Evolutionary conservation across 306 rosid genomes (phyloP), one percentile per base, ranked within the genome.

Genomic region (Benincasa hispida): DNA sequence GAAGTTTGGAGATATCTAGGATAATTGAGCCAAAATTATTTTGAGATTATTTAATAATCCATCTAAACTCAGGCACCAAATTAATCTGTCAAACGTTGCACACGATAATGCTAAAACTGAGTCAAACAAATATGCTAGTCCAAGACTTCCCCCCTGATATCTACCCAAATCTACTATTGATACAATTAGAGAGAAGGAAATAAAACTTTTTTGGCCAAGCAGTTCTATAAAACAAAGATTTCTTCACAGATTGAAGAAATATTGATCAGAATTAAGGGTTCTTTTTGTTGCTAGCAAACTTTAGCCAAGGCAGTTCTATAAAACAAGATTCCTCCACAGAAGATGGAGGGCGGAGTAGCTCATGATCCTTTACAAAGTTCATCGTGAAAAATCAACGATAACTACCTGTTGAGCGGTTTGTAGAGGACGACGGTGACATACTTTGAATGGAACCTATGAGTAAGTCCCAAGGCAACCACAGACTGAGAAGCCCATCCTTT

Each of bases 401-500:
- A 77, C 80, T 81, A 91, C 84, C 94, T 88, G 82, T 82, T 83
- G 80, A 89, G 91, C 22, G 98, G 92, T 87, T 90, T 93, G 85
- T 89, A 91, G 84, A 93, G 98, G 85, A 91, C 96, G 56, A 93
- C 93, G 0, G 98, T 93, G 62, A 93, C 98, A 63, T 91, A 93
- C 83, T 93, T 93, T 35, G 98, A 89, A 81, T 85, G 83, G 78
- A 88, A 91, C 82, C 98, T 88, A 86, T 93, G 96, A 65, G 97
- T 93, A 65, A 91, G 81, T 68, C 98, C 98, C 87, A 93, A 59
- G 57, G 98, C 93, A 79, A 93, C 98, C 84, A 91, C 89, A 12
- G 97, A 89, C 76, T 88, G 96, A 12, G 91, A 83, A 35, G 97
- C 88, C 98, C 88, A 82, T 63, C 91, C 91, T 81, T 89, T 93